Conservation (phyloP, 2,329 filamentous ascomycete genomes). For the Venturia nashicola region DNA sequence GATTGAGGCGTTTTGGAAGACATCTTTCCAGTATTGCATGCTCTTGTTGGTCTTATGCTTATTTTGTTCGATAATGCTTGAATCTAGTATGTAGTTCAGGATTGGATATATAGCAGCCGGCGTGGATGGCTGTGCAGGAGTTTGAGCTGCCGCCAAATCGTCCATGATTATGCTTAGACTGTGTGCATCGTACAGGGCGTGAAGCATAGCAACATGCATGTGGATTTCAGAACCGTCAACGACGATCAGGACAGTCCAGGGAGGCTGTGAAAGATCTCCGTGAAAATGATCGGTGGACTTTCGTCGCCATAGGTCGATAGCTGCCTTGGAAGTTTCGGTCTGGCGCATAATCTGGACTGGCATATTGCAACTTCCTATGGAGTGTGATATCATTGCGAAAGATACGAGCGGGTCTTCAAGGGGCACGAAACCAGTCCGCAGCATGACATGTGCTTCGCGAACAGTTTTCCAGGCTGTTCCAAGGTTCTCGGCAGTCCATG, state of each 20-base stretch:
- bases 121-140: conserved; percentile 26
- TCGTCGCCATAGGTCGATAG: conserved; percentile 17
- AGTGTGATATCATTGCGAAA: conserved; percentile 65
- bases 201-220: conserved; percentile 51
- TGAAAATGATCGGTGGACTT: conserved; percentile 29
- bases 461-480: conserved; percentile 47
- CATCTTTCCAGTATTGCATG: conserved; percentile 50
- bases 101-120: conserved; percentile 9
- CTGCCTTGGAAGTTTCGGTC: not conserved
- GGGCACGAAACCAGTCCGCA: conserved; percentile 62
- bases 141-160: conserved; percentile 35
- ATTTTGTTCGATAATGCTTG: conserved; percentile 16
- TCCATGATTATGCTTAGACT: conserved; percentile 55
- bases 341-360: not conserved
- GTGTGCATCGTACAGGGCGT: conserved; percentile 75
- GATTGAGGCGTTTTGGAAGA: conserved; percentile 41
- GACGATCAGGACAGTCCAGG: conserved; percentile 50
- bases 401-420: conserved; percentile 47
- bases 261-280: conserved; percentile 26
- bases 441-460: conserved; percentile 49
- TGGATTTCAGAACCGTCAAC: conserved; percentile 14
- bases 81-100: conserved; percentile 26
- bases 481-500: conserved; percentile 31
- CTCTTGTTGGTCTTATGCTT: conserved; percentile 16
- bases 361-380: not conserved